Conservation (phyloP, 495 filamentous ascomycete species). For the Mytilinidion resinicola region DNA sequence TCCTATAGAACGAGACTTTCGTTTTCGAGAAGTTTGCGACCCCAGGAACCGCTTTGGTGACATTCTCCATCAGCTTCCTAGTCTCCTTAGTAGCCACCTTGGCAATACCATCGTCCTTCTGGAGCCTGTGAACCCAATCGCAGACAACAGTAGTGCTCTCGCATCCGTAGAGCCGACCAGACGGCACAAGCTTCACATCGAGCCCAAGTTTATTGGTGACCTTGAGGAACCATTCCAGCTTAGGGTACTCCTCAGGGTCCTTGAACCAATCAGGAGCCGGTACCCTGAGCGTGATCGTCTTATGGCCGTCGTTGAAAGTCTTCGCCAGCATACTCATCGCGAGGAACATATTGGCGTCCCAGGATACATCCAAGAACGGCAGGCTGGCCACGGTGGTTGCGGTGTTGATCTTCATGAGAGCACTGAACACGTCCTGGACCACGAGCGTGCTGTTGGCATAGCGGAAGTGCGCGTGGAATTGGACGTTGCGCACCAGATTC, state of each 20-base stretch:
- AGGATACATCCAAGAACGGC: background rate
- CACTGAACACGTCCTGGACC: background rate
- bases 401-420: background rate
- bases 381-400: background rate
- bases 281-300: slow-evolving; percentile 2
- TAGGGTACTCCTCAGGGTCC: background rate
- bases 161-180: background rate
- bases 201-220: slow-evolving; percentile 3
- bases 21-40: background rate
- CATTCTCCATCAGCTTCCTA: background rate
- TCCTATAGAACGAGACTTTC: background rate
- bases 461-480: slow-evolving; percentile 1
- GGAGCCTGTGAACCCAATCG: background rate
- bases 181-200: slow-evolving; percentile 4
- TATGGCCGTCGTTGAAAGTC: background rate
- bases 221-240: slow-evolving; percentile 7
- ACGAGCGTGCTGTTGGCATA: background rate
- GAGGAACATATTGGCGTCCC: slow-evolving; percentile 2
- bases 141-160: background rate
- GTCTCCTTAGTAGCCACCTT: background rate
- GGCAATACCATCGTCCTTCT: background rate
- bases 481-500: slow-evolving; percentile 5
- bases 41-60: too few species aligned
- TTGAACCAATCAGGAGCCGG: slow-evolving; percentile 3
- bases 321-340: slow-evolving; percentile 7